Evolutionary conservation across 805 yeast genomes (phyloP), one percentile per base, ranked within the genome.

Genomic region (Martiniozyma abietophila): DNA sequence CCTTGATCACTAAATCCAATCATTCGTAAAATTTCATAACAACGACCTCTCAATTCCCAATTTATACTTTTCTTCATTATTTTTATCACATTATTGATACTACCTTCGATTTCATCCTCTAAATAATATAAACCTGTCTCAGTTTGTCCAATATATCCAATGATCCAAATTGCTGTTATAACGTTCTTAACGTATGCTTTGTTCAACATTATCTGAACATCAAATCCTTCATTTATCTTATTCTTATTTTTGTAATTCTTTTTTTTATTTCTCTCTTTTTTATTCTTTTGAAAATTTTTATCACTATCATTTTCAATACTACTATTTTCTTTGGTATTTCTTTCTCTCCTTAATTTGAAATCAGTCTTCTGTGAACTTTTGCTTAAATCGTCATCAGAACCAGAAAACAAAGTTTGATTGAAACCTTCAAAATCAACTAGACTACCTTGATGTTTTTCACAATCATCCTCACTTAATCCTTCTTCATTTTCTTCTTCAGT

Each of bases 131-230:
- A 11, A 4, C 35, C 35, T 11, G 26, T 8, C 16, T 32, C 30
- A 4, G 30, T 32, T 18, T 32, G 35, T 16, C 35, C 35, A 25
- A 32, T 16, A 15, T 12, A 32, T 11, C 35, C 35, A 10, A 32
- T 14, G 3, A 30, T 30, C 24, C 35, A 32, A 12, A 32, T 26
- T 12, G 35, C n/a, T n/a, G n/a, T n/a, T n/a, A n/a, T n/a, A n/a
- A n/a, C n/a, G n/a, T n/a, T n/a, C n/a, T n/a, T n/a, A 32, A 21
- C 30, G 26, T 11, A 26, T 32, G 19, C 30, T 32, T 18, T 32
- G 30, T 8, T 32, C 35, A 14, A 32, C 35, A 8, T 32, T 30
- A 18, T 32, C 25, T 21, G 26, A 25, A 29, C 35, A 32, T 21
- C 15, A n/a, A 9, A 15, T 36, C 35, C 18, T 27, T 23, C 36